Percentiles rank a stretch among this genome's conserved stretches.
Conservation (phyloP, 75 land plant species). For the Cunninghamia lanceolata region DNA sequence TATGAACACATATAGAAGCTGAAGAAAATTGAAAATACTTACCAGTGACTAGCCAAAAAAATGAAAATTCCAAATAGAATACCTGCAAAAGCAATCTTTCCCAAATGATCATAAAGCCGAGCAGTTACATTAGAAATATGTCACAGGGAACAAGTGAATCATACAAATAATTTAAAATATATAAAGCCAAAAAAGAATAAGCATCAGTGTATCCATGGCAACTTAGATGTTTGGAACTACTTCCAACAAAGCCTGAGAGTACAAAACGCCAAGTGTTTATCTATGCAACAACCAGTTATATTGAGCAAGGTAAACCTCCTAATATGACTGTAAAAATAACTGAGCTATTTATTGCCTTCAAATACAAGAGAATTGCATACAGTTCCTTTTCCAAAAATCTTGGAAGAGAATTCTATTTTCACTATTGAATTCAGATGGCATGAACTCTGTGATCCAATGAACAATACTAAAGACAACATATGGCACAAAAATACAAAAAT, state of each 20-base stretch:
- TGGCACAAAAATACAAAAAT: neutral
- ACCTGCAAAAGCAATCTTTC: neutral
- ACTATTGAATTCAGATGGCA: neutral
- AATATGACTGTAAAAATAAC: neutral
- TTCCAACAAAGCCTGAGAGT: neutral
- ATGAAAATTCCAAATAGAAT: neutral
- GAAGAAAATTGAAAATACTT: neutral
- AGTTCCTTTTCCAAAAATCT: neutral
- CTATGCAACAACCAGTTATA: too few species aligned
- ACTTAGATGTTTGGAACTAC: neutral
- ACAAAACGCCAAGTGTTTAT: neutral
- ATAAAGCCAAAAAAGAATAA: neutral
- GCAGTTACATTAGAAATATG: neutral
- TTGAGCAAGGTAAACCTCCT: neutral
- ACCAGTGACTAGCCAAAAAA: neutral
- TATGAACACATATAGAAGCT: neutral
- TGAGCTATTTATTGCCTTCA: neutral
- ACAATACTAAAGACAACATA: neutral
- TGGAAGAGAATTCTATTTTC: neutral
- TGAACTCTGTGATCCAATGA: neutral
- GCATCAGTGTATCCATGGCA: neutral
- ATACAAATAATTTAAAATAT: neutral
- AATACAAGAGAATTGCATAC: neutral
- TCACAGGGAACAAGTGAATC: neutral
- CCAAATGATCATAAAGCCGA: neutral